Evolutionary conservation across 1,284 basidiomycete species (phyloP).

Genomic region (Moesziomyces sp.): DNA sequence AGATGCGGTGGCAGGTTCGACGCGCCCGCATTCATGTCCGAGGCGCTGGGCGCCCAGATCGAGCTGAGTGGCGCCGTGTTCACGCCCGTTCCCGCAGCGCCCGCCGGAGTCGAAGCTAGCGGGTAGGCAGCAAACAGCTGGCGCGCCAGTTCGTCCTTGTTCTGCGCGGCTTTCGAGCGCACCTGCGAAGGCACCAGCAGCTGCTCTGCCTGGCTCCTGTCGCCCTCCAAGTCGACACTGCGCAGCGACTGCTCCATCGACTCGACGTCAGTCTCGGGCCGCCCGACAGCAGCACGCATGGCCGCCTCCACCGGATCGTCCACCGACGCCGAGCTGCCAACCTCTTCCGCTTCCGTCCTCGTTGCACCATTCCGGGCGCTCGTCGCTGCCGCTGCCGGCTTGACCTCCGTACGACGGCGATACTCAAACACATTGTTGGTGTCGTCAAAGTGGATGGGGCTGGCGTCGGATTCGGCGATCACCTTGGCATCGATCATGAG

Average conservation of each 20-base stretch:
- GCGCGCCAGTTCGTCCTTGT: constrained; percentile 22
- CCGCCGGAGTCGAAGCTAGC: constrained; percentile 4
- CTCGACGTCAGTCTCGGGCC: constrained; percentile 9
- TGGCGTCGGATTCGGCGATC: constrained; percentile 73
- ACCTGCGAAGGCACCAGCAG: constrained; percentile 38
- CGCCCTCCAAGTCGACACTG: constrained; percentile 19
- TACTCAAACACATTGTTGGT: constrained; percentile 50
- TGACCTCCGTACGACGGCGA: background rate
- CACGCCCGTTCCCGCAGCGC: constrained; percentile 7
- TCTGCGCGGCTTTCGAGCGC: constrained; percentile 9
- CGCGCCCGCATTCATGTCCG: constrained; percentile 9
- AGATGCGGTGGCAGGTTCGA: constrained; percentile 19
- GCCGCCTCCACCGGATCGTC: constrained; percentile 62
- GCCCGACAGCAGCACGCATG: constrained; percentile 54
- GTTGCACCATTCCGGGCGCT: constrained; percentile 1
- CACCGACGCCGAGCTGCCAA: constrained; percentile 31
- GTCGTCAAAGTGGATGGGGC: constrained; percentile 59
- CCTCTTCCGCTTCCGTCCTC: constrained; percentile 4
- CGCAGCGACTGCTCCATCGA: constrained; percentile 39
- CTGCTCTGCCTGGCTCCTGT: constrained; percentile 4
- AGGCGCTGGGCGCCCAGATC: constrained; percentile 40
- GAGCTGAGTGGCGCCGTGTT: constrained; percentile 37
- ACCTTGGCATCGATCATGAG: constrained; percentile 79
- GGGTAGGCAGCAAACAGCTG: constrained; percentile 31
- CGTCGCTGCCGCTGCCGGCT: background rate